Conservation (phyloP, 805 yeast species). For the Kregervanrija pseudodelftensis region DNA sequence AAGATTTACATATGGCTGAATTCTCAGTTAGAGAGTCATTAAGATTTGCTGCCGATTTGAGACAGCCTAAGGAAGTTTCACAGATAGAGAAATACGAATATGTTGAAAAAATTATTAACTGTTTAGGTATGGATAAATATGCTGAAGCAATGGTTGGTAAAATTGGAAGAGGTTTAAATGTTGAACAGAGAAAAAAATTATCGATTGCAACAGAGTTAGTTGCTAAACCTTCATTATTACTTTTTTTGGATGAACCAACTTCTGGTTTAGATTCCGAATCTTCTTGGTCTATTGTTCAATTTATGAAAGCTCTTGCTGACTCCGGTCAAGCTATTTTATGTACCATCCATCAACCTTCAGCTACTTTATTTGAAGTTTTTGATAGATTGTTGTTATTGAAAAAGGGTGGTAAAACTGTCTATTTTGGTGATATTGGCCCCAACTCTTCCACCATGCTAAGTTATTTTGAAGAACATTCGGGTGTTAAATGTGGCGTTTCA, state of each 20-base stretch:
- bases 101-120: slow-evolving; percentile 34
- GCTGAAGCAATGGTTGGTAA: slow-evolving; percentile 46
- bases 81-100: slow-evolving; percentile 34
- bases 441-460: slow-evolving; percentile 36
- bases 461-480: slow-evolving; percentile 48
- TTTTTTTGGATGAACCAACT: slow-evolving; percentile 54
- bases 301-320: slow-evolving; percentile 41
- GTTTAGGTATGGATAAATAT: slow-evolving; percentile 35
- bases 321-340: slow-evolving; percentile 50
- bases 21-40: slow-evolving; percentile 46
- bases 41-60: slow-evolving; percentile 41
- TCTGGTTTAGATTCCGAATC: slow-evolving; percentile 53
- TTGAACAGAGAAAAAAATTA: slow-evolving; percentile 46
- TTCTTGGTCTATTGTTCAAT: slow-evolving; percentile 50
- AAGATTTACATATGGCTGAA: slow-evolving; percentile 44
- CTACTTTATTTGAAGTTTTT: slow-evolving; percentile 35
- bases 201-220: slow-evolving; percentile 51
- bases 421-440: slow-evolving; percentile 47
- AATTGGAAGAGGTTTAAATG: slow-evolving; percentile 42
- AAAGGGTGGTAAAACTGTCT: slow-evolving; percentile 47
- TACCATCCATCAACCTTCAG: slow-evolving; percentile 49
- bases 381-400: slow-evolving; percentile 39
- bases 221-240: slow-evolving; percentile 44
- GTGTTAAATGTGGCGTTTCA: slow-evolving; percentile 52
- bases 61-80: slow-evolving; percentile 36